Conservation (phyloP, 768 basidiomycete genomes). For the Galerina sulciceps region DNA sequence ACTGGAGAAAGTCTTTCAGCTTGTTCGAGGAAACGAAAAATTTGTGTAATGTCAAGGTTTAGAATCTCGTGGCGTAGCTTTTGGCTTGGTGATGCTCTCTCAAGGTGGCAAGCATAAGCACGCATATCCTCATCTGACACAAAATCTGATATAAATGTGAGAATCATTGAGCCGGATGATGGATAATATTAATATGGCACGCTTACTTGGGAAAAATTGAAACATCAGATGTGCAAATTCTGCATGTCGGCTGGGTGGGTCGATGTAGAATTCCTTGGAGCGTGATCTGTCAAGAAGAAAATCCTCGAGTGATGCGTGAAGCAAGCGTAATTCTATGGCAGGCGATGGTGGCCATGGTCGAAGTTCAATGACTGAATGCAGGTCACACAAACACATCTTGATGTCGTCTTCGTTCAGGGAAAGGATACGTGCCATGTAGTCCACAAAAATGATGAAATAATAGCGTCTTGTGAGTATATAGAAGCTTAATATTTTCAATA, state of each 20-base stretch:
- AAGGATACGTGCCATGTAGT: neutral
- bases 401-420: neutral
- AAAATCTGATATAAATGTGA: no score
- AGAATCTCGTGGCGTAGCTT: no score
- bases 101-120: no score
- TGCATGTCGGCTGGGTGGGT: neutral
- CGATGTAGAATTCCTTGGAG: conserved; percentile 6
- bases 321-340: neutral
- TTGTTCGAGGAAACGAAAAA: no score
- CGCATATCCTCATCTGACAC: no score
- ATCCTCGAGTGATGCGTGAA: conserved; percentile 12
- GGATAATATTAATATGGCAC: no score
- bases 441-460: neutral
- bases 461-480: neutral
- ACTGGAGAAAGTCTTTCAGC: no score
- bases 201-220: no score
- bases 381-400: neutral
- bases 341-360: neutral
- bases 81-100: no score
- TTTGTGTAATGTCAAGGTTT: no score
- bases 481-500: neutral
- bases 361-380: conserved; percentile 1
- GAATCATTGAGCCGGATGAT: no score
- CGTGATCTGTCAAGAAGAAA: conserved; percentile 8
- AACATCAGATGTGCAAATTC: no score